A percentile compares a stretch with the other conserved stretches of the same genome.
Evolutionary conservation across 495 filamentous ascomycete genomes (phyloP).

Genomic region (Penicillium fimorum): DNA sequence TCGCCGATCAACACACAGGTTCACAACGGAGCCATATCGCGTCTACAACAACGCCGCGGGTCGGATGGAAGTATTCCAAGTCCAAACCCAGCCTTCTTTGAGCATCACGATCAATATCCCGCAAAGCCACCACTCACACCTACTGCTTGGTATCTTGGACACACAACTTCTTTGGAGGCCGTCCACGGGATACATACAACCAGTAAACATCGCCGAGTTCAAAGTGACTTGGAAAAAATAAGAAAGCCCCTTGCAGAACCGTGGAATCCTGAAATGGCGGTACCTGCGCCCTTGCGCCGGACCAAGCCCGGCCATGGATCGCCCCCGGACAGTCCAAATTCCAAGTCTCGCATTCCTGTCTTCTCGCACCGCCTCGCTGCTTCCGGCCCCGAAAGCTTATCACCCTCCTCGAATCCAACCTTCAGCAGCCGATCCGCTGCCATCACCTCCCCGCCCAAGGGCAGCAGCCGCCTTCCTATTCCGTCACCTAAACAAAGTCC

Average conservation of each 20-base stretch:
- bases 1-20: slow-evolving; percentile 40
- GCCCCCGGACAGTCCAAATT: slow-evolving; percentile 41
- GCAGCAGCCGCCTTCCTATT: slow-evolving; percentile 46
- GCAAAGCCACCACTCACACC: slow-evolving; percentile 50
- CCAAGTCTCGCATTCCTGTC: slow-evolving; percentile 59
- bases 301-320: slow-evolving; percentile 27
- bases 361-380: slow-evolving; percentile 49
- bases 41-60: slow-evolving; percentile 47
- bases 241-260: slow-evolving; percentile 30
- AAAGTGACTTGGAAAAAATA: slow-evolving; percentile 44
- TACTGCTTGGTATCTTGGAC: slow-evolving; percentile 55
- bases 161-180: slow-evolving; percentile 47
- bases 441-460: slow-evolving; percentile 43
- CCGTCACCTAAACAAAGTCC: slow-evolving; percentile 37
- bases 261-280: slow-evolving; percentile 40
- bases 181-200: slow-evolving; percentile 36
- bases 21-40: slow-evolving; percentile 36
- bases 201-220: slow-evolving; percentile 45
- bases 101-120: slow-evolving; percentile 39
- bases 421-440: slow-evolving; percentile 35
- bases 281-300: slow-evolving; percentile 36
- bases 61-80: slow-evolving; percentile 55
- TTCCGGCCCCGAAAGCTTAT: slow-evolving; percentile 46
- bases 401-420: slow-evolving; percentile 46
- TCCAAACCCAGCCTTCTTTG: slow-evolving; percentile 49